Evolutionary conservation across 1,284 basidiomycete genomes (phyloP).

Genomic region (Erythrobasidium hasegawianum): DNA sequence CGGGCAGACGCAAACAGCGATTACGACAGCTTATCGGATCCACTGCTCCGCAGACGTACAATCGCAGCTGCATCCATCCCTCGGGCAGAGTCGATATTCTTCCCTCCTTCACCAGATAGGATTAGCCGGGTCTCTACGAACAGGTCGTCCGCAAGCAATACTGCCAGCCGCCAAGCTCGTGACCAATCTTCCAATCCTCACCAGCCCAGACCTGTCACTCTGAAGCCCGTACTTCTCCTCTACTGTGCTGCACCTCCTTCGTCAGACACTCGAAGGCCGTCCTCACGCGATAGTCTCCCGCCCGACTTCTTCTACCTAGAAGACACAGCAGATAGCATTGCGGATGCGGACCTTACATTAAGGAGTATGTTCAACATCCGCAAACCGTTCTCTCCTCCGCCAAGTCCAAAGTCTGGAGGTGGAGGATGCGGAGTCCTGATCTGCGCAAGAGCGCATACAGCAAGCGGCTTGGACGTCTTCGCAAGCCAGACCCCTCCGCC

Average conservation of each 20-base stretch:
- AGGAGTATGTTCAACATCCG: no score
- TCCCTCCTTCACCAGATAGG: slow-evolving; percentile 1
- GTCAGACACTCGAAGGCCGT: background rate
- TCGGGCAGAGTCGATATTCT: background rate
- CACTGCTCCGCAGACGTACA: no score
- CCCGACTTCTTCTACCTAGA: no score
- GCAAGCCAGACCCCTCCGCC: background rate
- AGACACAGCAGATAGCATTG: no score
- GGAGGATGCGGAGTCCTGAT: background rate
- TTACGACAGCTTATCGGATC: no score
- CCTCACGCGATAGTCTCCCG: no score
- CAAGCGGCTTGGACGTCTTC: background rate
- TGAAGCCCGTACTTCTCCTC: background rate
- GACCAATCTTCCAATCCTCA: no score
- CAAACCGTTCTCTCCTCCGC: background rate
- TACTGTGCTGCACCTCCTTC: slow-evolving; percentile 1
- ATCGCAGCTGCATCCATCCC: background rate
- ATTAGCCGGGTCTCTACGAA: background rate
- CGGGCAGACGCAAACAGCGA: no score
- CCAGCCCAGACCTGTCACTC: no score
- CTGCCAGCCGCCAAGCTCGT: background rate
- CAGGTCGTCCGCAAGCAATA: background rate
- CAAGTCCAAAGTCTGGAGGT: background rate
- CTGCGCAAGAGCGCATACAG: background rate
- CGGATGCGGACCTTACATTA: no score